Conservation (phyloP, 2,329 filamentous ascomycete genomes). For the Trichothecium roseum region DNA sequence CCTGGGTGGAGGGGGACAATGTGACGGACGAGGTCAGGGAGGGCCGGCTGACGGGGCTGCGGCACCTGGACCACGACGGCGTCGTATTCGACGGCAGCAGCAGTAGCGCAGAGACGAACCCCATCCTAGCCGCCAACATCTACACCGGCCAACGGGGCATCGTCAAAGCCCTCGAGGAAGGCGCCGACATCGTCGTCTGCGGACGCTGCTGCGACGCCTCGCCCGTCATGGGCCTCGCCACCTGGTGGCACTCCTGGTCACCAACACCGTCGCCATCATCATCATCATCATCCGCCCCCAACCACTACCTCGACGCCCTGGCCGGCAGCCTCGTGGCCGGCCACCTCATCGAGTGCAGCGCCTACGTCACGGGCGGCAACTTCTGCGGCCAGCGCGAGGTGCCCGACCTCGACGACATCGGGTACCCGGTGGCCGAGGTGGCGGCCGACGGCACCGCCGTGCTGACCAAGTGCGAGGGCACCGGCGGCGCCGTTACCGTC, state of each 20-base stretch:
- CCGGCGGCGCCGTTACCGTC: constrained; percentile 19
- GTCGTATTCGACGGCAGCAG: constrained; percentile 5
- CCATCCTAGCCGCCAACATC: constrained; percentile 31
- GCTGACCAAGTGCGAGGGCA: constrained; percentile 19
- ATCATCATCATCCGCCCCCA: no score
- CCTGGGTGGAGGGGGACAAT: constrained; percentile 23
- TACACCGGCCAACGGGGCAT: constrained; percentile 31
- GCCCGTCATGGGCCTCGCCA: constrained; percentile 40
- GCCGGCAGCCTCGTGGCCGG: constrained; percentile 36
- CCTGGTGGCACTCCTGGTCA: constrained; percentile 41
- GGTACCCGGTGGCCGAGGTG: constrained; percentile 21
- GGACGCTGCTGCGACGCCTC: constrained; percentile 33
- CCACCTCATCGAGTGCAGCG: constrained; percentile 39
- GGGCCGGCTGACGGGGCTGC: constrained; percentile 10
- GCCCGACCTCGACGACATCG: constrained; percentile 11
- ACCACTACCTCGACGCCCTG: constrained; percentile 31
- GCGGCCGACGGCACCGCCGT: constrained; percentile 14
- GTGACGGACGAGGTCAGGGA: constrained; percentile 10
- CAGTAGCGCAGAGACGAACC: neutral
- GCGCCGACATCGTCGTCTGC: constrained; percentile 33
- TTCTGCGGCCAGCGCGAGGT: constrained; percentile 29
- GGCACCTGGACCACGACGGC: constrained; percentile 9
- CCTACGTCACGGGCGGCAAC: constrained; percentile 40
- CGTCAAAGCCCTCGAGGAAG: constrained; percentile 21
- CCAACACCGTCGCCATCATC: no score